Base-by-base conservation (phyloP, 768 basidiomycete genomes). In the Tubosaeta sp. region DNA sequence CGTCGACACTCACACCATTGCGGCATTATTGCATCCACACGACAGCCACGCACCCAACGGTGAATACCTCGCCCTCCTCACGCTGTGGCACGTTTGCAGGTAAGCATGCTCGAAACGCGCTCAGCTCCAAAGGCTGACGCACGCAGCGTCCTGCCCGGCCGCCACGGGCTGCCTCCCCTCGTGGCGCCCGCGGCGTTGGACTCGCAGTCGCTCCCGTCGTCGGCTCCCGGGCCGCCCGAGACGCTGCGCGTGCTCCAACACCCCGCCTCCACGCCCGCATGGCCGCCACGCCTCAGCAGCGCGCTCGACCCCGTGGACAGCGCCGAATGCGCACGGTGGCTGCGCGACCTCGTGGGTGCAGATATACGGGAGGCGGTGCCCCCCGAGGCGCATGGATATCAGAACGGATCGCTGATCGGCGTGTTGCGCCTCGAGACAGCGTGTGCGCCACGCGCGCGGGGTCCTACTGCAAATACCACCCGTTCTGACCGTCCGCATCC, bases 71-170 rank as follows among this genome's bases (percentile, higher is more conserved):
- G 86, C 82, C 68, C 73, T 89, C 39, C 83, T 89, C 73, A 81
- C 86, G 73, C 78, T 91, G 21, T 90, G 85, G 82, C 78, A 87
- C 58, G 70, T 92, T 24, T 93, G 91, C 70, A 72, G 80, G 87
- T 90, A 58, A 31, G 43, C 40, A 39, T 16, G 10, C 27, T 21
- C 19, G 5, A 38, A n/a, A 34, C 45, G 22, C 22, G 14, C 32
- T 24, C 2, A 3, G 2, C 18, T 18, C 21, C 25, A n/a, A n/a
- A 4, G 6, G 38, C 38, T 19, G 9, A 19, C 38, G 24, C 24
- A 42, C 41, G 41, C 25, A 42, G 41, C 24, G 7, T 27, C 41
- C 8, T 27, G 41, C 25, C 16, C 24, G 22, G 12, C 38, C 19
- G 12, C 21, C 21, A 39, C 12, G 21, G 6, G 4, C 16, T 6